Base-by-base conservation (phyloP, 805 yeast genomes). In the Saturnispora mendoncae region DNA sequence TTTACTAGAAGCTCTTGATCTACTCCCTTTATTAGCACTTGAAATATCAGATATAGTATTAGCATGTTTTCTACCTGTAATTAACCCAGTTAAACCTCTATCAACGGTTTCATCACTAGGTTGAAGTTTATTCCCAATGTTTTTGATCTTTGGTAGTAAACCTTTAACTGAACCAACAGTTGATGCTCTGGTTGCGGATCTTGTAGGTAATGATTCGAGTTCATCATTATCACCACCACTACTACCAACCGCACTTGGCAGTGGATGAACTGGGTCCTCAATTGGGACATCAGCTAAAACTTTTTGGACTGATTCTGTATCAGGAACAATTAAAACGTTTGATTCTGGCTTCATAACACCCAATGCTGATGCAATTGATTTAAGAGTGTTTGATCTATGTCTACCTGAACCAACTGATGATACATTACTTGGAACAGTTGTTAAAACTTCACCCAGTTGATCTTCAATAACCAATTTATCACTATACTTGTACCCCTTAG, bases 371-470 rank as follows among this genome's bases (percentile, higher is more conserved):
- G 42, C 44, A 33, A 47, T 20, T 10, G 41, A 40, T 19, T 33
- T 37, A 12, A 47, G 25, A 4, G 46, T 44, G 25, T 41, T 38
- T 4, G 47, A 40, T 29, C 50, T 46, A 14, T 26, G 33, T 29
- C 46, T 44, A 8, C 17, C 29, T 5, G 42, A 41, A 3, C 28
- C 37, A 5, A 26, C 6, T 3, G 50, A 38, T 27, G 39, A 45
- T 20, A 35, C 30, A 35, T 45, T 45, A 50, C 57, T 52, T 61
- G 41, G 52, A 41, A 79, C 64, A 2, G 78, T 69, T 39, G 74
- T 78, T 38, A 90, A 54, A 33, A 87, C 71, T 55, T 88, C 96
- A 42, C 97, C 97, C 36, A 78, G 69, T 42, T 72, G 74, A 60
- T 87, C 92, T 57, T 90, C 98, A 42, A 90, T 68, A 40, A 88